Evolutionary conservation across 208 protist species (phyloP), one percentile per base, ranked within the genome.

Genomic region (Leishmania martiniquensis): DNA sequence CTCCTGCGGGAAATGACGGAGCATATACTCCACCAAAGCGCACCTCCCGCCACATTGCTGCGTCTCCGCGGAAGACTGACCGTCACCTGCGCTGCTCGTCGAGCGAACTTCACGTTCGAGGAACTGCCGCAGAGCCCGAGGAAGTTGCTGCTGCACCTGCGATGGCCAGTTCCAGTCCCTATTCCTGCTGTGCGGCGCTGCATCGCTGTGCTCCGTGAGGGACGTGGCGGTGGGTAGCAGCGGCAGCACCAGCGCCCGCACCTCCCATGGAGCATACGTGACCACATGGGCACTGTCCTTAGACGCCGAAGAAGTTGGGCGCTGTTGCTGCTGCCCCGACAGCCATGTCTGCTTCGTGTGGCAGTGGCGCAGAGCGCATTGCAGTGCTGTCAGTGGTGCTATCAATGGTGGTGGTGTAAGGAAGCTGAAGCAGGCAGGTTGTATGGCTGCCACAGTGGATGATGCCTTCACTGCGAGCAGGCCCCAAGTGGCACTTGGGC

Each of bases 191-290:
- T 20, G 20, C 37, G 25, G 47, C n/a, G 44, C 20, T 25, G 29
- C 47, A 57, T 13, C 17, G 4, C 68, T 9, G n/a, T 57, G 44
- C 68, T 57, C 47, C 37, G 47, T 59, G 49, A 5, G 12, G 54
- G 29, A 22, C 3, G n/a, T 32, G 7, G 54, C 68, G 44, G 29
- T 52, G 47, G 89, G 88, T 39, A 92, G 65, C 17, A 89, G 83
- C 9, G 86, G 72, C 44, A 89, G 76, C 32, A 94, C 75, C 20
- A 94, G 44, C 44, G 83, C 88, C 17, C 85, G 76, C 42, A 94
- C 82, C 73, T 94, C 90, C 83, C 85, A 92, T 45, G 85, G 87
- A 15, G 83, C 86, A 73, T 91, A 94, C n/a, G 68, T 22, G 49
- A 34, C 29, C 68, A 42, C n/a, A 20, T 37, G 45, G 42, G 13